Percentiles rank a stretch among this genome's conserved stretches.
Evolutionary conservation across 2,329 filamentous ascomycete species (phyloP).

Genomic region (Ambrosiella xylebori): DNA sequence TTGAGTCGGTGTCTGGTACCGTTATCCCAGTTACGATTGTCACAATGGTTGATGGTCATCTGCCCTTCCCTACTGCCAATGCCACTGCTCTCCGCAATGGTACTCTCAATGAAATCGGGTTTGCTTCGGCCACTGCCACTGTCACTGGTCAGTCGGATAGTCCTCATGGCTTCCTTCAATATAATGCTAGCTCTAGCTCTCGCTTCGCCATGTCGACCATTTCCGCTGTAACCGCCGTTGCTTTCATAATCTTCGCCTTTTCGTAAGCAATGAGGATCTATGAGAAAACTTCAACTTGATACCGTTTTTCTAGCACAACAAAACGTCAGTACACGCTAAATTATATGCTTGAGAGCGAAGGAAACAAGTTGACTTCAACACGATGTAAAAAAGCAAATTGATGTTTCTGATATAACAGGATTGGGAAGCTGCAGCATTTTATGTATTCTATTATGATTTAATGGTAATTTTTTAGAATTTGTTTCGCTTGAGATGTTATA

Average conservation of each 20-base stretch:
- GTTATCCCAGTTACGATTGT: slow-evolving; percentile 9
- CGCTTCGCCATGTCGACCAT: not conserved
- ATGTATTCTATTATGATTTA: not conserved
- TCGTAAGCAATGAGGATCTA: not conserved
- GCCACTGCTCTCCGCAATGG: not conserved
- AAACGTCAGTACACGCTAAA: too few relatives aligned
- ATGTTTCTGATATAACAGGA: not conserved
- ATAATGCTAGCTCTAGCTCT: not conserved
- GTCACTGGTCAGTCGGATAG: not conserved
- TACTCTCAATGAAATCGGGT: slow-evolving; percentile 1
- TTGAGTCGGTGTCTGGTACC: slow-evolving; percentile 6
- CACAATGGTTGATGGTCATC: slow-evolving; percentile 9
- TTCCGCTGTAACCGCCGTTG: not conserved
- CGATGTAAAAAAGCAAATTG: too few relatives aligned
- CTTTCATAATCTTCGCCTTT: not conserved
- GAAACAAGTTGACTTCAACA: not conserved
- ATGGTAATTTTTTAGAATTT: not conserved
- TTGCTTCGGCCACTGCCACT: not conserved
- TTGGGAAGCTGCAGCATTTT: not conserved
- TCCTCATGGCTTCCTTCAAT: not conserved
- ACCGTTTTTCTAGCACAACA: too few relatives aligned
- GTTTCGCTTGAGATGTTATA: not conserved
- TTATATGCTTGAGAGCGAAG: not conserved
- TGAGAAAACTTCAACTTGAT: not conserved
- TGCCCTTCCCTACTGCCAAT: slow-evolving; percentile 9